phyloP scores from a whole-genome alignment of 192 early-diverging fungal genomes.

The Umbelopsis vinacea region DNA sequence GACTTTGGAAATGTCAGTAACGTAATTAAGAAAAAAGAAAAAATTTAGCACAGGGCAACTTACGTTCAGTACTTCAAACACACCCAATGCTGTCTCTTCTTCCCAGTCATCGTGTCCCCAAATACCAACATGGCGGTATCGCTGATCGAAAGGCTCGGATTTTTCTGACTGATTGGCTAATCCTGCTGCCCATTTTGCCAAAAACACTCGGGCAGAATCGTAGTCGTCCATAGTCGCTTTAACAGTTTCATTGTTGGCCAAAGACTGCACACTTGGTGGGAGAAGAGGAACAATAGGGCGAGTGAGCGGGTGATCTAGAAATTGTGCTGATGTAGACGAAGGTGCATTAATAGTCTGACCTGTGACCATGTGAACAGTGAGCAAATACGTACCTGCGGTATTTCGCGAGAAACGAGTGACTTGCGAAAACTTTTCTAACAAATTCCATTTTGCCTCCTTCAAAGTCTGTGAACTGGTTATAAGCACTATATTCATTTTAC shows the following conservation, averaged over 20 bases:
- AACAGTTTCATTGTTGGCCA: conserved; percentile 59
- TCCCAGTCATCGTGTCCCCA: conserved; percentile 44
- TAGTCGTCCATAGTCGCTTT: conserved; percentile 74
- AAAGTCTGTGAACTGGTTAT: conserved; percentile 47
- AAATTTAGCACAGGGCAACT: conserved; percentile 1
- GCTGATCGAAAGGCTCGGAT: conserved; percentile 19
- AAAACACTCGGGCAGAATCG: conserved; percentile 75
- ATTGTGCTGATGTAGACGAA: conserved; percentile 14
- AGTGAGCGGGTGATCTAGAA: conserved; percentile 58
- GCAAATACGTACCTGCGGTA: conserved; percentile 49
- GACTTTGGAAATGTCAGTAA: conserved; percentile 31
- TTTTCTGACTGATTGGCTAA: conserved; percentile 46
- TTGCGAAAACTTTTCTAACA: conserved; percentile 77
- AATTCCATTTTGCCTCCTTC: conserved; percentile 74
- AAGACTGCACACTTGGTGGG: conserved; percentile 55
- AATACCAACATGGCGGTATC: conserved; percentile 38
- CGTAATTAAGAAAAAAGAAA: background rate
- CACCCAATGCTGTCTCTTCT: conserved; percentile 47
- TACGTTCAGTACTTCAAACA: conserved; percentile 49
- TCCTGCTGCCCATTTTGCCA: conserved; percentile 78
- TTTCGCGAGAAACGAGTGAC: conserved; percentile 74
- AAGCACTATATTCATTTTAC: background rate
- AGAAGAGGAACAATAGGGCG: conserved; percentile 56
- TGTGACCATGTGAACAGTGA: background rate
- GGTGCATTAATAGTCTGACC: background rate